These are phyloP conservation scores for Ampelocalamus luodianensis DNA, from an alignment of 176 grass and related monocot species.

Conservation along the genomic window DNA sequence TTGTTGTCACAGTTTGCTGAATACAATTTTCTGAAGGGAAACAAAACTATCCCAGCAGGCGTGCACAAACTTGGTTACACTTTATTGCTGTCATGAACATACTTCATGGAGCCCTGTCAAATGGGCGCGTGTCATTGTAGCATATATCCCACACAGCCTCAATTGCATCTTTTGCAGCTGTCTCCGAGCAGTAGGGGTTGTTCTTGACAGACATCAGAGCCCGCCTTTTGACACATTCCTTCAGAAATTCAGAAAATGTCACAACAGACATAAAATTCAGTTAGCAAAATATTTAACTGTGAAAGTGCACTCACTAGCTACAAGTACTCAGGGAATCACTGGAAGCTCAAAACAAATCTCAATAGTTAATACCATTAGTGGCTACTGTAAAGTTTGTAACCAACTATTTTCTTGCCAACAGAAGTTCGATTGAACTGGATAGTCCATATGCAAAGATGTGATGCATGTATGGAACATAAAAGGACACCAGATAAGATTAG, in stretches of 20 bases:
- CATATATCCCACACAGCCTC: constrained; percentile 91
- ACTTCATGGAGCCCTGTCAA: constrained; percentile 79
- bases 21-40: constrained; percentile 30
- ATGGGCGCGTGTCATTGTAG: constrained; percentile 81
- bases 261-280: constrained; percentile 26
- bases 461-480: constrained; percentile 14
- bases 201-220: constrained; percentile 64
- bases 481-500: background rate
- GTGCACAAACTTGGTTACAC: background rate
- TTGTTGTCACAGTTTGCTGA: constrained; percentile 2
- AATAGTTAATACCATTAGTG: background rate
- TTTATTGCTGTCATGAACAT: background rate
- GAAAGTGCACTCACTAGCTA: background rate
- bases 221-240: constrained; percentile 91
- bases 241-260: constrained; percentile 35
- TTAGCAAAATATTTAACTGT: background rate
- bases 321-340: background rate
- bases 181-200: constrained; percentile 69
- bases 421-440: background rate
- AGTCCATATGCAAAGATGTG: background rate
- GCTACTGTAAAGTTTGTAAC: constrained; percentile 3
- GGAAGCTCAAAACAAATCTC: constrained; percentile 4
- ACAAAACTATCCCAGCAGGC: constrained; percentile 34
- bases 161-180: constrained; percentile 84
- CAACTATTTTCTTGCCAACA: background rate